Percentiles rank a stretch among this genome's conserved stretches.
These are phyloP conservation scores for Alternaria ventricosa DNA, from an alignment of 2,329 filamentous ascomycete species.

Conservation along the genomic window DNA sequence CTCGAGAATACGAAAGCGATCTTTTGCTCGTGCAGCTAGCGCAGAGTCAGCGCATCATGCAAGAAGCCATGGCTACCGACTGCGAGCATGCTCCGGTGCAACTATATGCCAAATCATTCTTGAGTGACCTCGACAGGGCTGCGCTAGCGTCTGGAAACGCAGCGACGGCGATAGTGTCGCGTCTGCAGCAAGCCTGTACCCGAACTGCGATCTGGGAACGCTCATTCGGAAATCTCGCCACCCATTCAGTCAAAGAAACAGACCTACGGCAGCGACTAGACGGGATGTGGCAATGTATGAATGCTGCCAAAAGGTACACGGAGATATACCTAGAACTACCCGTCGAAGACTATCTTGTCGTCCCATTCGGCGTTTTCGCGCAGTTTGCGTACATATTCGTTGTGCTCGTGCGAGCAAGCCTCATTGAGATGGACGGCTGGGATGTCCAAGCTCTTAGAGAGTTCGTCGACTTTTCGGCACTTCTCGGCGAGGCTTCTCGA, in stretches of 20 bases:
- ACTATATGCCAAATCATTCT: background rate
- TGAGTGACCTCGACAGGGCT: background rate
- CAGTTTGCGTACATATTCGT: conserved; percentile 19
- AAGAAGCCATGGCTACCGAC: background rate
- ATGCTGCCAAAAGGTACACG: background rate
- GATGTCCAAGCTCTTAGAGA: background rate
- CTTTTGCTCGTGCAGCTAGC: background rate
- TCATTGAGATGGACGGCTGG: background rate
- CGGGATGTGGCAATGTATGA: background rate
- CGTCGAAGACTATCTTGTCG: background rate
- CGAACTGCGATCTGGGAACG: conserved; percentile 4
- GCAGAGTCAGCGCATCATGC: background rate
- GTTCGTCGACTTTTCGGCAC: background rate
- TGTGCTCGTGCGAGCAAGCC: conserved; percentile 8
- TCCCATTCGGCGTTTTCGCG: conserved; percentile 14
- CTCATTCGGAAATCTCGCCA: background rate
- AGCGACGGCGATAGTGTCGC: background rate
- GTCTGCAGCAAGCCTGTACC: conserved; percentile 1
- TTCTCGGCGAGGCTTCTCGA: background rate
- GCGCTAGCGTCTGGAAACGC: background rate
- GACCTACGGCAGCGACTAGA: background rate
- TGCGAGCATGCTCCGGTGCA: background rate
- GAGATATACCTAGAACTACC: background rate
- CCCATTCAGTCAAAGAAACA: background rate
- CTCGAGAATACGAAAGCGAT: background rate